Conservation (phyloP, 2,329 filamentous ascomycete genomes). For the Dactylellina drechsleri region DNA sequence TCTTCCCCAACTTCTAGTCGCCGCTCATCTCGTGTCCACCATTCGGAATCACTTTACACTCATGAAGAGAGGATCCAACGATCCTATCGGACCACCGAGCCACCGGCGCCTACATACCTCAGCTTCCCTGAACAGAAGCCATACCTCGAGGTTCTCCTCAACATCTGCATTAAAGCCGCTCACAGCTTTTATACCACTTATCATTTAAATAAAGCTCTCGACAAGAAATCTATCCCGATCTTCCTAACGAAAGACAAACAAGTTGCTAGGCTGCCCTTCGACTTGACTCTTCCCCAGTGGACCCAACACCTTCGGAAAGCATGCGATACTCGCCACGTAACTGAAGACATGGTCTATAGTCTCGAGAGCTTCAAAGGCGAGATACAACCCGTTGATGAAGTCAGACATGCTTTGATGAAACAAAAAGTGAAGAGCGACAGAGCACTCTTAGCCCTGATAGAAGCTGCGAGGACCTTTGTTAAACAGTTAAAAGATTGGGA, state of each 20-base stretch:
- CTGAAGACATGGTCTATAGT: constrained; percentile 56
- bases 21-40: neutral
- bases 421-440: constrained; percentile 57
- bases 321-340: constrained; percentile 55
- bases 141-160: constrained; percentile 18
- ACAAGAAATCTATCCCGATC: constrained; percentile 36
- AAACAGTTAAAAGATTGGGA: constrained; percentile 58
- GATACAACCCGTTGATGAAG: constrained; percentile 58
- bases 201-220: constrained; percentile 14
- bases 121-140: constrained; percentile 22
- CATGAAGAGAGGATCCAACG: neutral
- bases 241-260: constrained; percentile 43
- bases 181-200: constrained; percentile 22
- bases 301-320: constrained; percentile 57
- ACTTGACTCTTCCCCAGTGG: constrained; percentile 58
- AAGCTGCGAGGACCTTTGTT: constrained; percentile 57
- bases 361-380: constrained; percentile 58
- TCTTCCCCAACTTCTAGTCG: neutral
- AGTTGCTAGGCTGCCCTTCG: constrained; percentile 30
- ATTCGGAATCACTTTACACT: neutral
- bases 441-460: constrained; percentile 56
- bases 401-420: constrained; percentile 56
- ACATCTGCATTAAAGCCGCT: constrained; percentile 32
- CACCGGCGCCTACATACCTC: constrained; percentile 7
- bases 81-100: constrained; percentile 12